Base-by-base conservation (phyloP, 2,329 filamentous ascomycete species). In the Teratosphaeria viscida region DNA sequence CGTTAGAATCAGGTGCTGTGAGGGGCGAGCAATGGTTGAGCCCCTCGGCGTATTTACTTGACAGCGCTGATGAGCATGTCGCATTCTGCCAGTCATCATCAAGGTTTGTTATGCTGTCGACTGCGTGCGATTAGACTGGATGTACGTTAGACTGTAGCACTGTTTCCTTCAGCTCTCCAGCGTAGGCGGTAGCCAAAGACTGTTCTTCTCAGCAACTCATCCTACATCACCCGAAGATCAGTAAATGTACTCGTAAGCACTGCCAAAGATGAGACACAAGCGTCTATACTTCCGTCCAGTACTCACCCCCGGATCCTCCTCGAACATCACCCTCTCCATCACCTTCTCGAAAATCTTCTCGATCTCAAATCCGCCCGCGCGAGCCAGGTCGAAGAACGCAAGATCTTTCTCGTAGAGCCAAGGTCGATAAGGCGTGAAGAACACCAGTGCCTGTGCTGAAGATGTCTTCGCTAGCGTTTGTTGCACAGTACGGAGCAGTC, bases 351-450 rank as follows among this genome's bases (percentile, higher is more conserved):
- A 78, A 37, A 95, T 80, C 77, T 92, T 90, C 64, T 86, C 85
- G 2, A 96, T 91, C 16, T 75, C 75, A 62, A 96, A 88, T 0
- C 90, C 91, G 55, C 78, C 80, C 57, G 83, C 82, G 61, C 83
- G 79, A 4, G 87, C 89, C 60, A 91, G 70, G 55, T 91, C 88
- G 70, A 96, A 96, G 77, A 96, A 96, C 3, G 82, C 83, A 71
- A 95, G 79, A 69, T 96, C 94, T 73, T 90, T 88, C 63, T 91
- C 82, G 67, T 88, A 80, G 70, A 96, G 78, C 92, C 92, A 96
- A 1, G 92, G 92, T 63, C 94, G 81, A 75, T 97, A 96, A 23
- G 90, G 92, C 0, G 92, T 95, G 77, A 96, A 97, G 73, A 96
- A 95, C 7, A 96, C 91, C 67, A 92, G 82, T 2, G 91, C 90